Evolutionary conservation across 139 green algal genomes (phyloP).

Genomic region (Chlamydomonas schloesseri): DNA sequence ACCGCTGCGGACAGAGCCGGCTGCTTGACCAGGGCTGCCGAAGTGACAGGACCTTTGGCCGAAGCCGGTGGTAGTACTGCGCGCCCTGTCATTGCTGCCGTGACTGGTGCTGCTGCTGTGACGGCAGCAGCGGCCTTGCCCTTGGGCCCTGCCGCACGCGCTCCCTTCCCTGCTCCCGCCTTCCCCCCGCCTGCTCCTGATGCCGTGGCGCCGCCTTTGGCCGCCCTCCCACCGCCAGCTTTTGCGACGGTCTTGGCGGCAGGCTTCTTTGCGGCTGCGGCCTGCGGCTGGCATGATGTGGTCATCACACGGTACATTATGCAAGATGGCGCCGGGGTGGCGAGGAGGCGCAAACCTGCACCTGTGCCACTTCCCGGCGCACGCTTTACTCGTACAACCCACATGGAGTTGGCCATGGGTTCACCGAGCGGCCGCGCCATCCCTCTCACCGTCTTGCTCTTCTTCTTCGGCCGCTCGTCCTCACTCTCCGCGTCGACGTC

Average conservation of each 20-base stretch:
- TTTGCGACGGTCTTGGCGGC: not conserved
- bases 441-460: not conserved
- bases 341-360: no score
- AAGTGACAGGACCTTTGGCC: not conserved
- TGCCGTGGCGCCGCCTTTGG: not conserved
- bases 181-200: no score
- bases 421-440: no score
- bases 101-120: not conserved
- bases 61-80: no score
- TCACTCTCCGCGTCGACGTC: conserved; percentile 27
- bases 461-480: conserved; percentile 24
- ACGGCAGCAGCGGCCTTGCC: not conserved
- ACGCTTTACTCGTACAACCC: not conserved
- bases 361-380: no score
- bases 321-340: no score
- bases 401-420: not conserved
- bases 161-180: not conserved
- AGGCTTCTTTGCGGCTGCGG: not conserved
- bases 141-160: not conserved
- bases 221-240: not conserved
- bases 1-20: not conserved
- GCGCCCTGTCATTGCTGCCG: not conserved
- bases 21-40: not conserved
- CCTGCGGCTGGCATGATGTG: not conserved
- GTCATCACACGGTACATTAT: no score